Percentiles rank a stretch among this genome's conserved stretches.
These are phyloP conservation scores for Papilionanthe hybrid DNA, from an alignment of 116 monocot genomes.

Conservation along the genomic window DNA sequence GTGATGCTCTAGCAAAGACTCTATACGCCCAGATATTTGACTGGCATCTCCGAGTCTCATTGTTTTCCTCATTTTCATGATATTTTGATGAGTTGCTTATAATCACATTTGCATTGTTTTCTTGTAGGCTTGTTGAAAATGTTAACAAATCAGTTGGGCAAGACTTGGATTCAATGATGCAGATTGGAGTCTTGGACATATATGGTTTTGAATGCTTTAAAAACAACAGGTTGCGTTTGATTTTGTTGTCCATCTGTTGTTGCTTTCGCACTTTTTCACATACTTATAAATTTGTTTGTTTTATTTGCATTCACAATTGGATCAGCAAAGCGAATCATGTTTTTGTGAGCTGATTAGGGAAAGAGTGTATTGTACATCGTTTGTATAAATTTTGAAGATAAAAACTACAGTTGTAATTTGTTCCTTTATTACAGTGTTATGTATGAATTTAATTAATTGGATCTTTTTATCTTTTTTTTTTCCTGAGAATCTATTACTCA, in stretches of 20 bases:
- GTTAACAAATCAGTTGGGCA: conserved; percentile 97
- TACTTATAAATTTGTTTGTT: neutral
- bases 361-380: neutral
- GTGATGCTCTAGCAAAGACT: conserved; percentile 95
- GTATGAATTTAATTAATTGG: neutral
- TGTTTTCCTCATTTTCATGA: neutral
- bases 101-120: conserved; percentile 7
- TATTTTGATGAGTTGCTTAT: conserved; percentile 2
- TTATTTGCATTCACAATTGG: neutral
- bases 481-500: too few species aligned
- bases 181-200: conserved; percentile 94
- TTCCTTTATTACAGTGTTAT: neutral
- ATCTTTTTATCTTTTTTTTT: neutral
- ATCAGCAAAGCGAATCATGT: neutral
- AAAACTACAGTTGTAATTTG: neutral
- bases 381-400: neutral
- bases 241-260: neutral
- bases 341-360: neutral
- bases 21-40: conserved; percentile 97
- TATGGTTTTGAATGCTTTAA: conserved; percentile 98
- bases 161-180: conserved; percentile 65
- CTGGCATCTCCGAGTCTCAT: conserved; percentile 47
- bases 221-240: conserved; percentile 59
- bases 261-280: neutral
- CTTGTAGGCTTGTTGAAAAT: conserved; percentile 92